Percentiles rank a stretch among this genome's conserved stretches.
phyloP scores from a whole-genome alignment of 306 rosid genomes.

The Malus fusca region DNA sequence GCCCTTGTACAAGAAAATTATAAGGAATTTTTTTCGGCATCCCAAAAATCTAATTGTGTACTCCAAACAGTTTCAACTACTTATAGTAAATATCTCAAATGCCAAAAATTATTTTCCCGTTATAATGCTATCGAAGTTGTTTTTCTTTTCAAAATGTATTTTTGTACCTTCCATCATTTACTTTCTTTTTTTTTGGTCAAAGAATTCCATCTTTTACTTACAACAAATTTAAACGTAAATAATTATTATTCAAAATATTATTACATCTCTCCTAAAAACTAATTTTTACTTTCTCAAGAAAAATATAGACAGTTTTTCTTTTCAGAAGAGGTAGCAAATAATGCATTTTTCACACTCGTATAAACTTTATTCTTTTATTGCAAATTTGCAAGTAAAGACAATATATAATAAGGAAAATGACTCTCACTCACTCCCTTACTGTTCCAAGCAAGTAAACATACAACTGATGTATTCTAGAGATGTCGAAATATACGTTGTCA shows the following conservation, averaged over 20 bases:
- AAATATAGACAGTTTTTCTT: too few species aligned
- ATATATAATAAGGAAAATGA: too few species aligned
- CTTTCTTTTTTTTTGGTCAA: too few species aligned
- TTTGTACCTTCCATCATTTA: background rate
- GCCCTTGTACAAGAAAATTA: background rate
- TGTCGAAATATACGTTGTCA: background rate
- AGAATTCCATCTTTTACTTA: background rate
- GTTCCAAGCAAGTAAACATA: background rate
- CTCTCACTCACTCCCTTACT: background rate
- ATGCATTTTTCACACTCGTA: too few species aligned
- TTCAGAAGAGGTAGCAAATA: too few species aligned
- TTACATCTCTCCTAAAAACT: too few species aligned
- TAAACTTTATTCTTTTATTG: too few species aligned
- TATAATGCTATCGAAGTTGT: background rate
- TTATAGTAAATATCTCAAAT: background rate
- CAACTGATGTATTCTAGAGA: background rate
- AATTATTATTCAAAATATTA: too few species aligned
- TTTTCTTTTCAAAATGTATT: background rate
- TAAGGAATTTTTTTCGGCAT: background rate
- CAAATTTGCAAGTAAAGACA: too few species aligned
- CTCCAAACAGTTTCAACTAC: background rate
- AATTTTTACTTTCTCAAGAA: too few species aligned
- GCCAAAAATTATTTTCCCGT: background rate
- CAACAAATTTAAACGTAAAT: too few species aligned
- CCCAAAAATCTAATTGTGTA: background rate